Percentiles rank a stretch among this genome's conserved stretches.
These are phyloP conservation scores for Gastrolobium villosum DNA, from an alignment of 306 rosid genomes.

Conservation along the genomic window DNA sequence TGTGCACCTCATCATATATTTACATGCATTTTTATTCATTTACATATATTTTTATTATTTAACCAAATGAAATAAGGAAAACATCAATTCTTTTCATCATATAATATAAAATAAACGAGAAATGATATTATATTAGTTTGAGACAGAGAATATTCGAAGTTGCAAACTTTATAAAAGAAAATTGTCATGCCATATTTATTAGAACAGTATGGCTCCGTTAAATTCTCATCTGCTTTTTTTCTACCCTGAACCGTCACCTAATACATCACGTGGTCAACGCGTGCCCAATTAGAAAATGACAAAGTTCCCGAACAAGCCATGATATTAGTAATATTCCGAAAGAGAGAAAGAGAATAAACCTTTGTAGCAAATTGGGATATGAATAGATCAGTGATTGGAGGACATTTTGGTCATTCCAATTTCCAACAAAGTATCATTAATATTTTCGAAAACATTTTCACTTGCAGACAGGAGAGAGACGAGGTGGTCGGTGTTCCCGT, in stretches of 20 bases:
- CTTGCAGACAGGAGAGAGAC: not conserved
- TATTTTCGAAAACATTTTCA: not conserved
- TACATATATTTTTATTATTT: too few relatives aligned
- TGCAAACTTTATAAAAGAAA: too few relatives aligned
- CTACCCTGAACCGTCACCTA: not conserved
- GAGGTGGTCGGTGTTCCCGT: constrained; percentile 34
- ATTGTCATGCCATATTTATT: not conserved
- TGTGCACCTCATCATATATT: too few relatives aligned
- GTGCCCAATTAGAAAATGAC: constrained; percentile 5
- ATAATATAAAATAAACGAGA: too few relatives aligned
- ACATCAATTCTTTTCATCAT: too few relatives aligned
- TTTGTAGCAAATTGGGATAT: not conserved
- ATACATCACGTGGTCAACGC: constrained; percentile 47
- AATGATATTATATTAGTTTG: too few relatives aligned
- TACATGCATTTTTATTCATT: too few relatives aligned
- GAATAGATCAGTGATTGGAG: not conserved
- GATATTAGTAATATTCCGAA: constrained; percentile 32
- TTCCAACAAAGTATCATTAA: not conserved
- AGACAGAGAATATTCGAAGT: too few relatives aligned
- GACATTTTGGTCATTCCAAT: not conserved
- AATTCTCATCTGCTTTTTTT: constrained; percentile 3
- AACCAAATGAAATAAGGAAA: too few relatives aligned
- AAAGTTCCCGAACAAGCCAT: not conserved
- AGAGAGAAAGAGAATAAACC: constrained; percentile 7
- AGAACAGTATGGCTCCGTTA: not conserved